phyloP scores from a whole-genome alignment of 2,329 filamentous ascomycete species.

The Pyrenochaeta sp. region DNA sequence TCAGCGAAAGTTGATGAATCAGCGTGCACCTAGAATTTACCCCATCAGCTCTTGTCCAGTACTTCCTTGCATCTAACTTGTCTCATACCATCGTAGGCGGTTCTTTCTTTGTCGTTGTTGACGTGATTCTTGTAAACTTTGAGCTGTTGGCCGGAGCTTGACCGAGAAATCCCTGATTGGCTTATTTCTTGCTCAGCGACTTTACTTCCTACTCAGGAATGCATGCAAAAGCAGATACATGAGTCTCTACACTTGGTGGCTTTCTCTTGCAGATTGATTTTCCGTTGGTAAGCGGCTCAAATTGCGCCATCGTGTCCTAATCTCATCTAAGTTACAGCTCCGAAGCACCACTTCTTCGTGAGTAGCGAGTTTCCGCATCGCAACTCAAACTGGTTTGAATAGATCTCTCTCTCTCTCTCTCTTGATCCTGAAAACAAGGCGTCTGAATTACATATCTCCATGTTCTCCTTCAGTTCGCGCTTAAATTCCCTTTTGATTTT shows the following conservation, averaged over 20 bases:
- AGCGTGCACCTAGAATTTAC: slow-evolving; percentile 69
- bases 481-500: too few relatives aligned
- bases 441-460: too few relatives aligned
- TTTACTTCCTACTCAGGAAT: background rate
- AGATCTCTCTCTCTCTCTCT: too few relatives aligned
- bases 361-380: background rate
- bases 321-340: background rate
- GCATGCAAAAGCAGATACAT: background rate
- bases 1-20: slow-evolving; percentile 77
- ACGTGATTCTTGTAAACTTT: too few relatives aligned
- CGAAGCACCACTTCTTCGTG: background rate
- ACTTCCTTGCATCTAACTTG: background rate
- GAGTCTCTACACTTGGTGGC: background rate
- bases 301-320: slow-evolving; percentile 1
- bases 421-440: too few relatives aligned
- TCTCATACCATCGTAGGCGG: slow-evolving; percentile 1
- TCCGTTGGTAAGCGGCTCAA: background rate
- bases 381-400: background rate
- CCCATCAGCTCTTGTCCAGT: background rate
- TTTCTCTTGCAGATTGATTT: background rate
- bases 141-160: too few relatives aligned
- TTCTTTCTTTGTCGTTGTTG: background rate
- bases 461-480: too few relatives aligned
- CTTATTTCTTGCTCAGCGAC: too few relatives aligned
- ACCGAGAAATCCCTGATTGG: too few relatives aligned